A percentile compares a stretch with the other conserved stretches of the same genome.
Evolutionary conservation across 805 yeast genomes (phyloP).

Genomic region (Ogataea allantospora): DNA sequence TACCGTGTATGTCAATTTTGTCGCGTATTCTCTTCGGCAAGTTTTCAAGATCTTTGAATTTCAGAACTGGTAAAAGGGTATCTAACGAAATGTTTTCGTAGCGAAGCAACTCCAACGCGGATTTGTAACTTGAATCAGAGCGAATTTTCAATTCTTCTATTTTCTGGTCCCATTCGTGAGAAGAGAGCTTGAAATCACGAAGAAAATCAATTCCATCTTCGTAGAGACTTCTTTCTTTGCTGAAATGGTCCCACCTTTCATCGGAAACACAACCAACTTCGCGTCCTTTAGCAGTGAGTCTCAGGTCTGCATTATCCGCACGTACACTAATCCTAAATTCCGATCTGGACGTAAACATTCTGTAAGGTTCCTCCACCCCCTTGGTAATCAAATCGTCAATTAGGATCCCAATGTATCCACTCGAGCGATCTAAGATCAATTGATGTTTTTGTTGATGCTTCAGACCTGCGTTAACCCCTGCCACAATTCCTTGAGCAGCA

Average conservation of each 20-base stretch:
- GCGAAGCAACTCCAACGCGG: constrained; percentile 72
- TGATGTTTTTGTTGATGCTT: constrained; percentile 39
- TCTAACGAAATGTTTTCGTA: constrained; percentile 43
- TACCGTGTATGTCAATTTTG: constrained; percentile 74
- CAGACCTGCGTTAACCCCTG: constrained; percentile 94
- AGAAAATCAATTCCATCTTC: constrained; percentile 46
- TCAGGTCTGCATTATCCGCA: constrained; percentile 88
- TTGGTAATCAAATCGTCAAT: constrained; percentile 92
- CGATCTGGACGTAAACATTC: constrained; percentile 96
- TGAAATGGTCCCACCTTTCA: constrained; percentile 51
- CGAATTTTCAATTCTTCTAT: constrained; percentile 49
- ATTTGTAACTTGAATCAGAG: constrained; percentile 50
- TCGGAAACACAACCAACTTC: constrained; percentile 64
- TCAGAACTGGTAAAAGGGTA: constrained; percentile 38
- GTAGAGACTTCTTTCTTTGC: constrained; percentile 43
- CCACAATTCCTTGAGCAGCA: constrained; percentile 92
- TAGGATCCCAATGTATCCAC: constrained; percentile 89
- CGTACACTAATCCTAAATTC: constrained; percentile 89
- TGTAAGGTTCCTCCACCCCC: constrained; percentile 95
- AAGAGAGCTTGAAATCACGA: constrained; percentile 44
- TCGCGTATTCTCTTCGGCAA: constrained; percentile 48
- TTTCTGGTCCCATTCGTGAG: constrained; percentile 60
- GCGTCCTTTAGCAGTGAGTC: constrained; percentile 73
- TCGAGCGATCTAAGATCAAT: constrained; percentile 64
- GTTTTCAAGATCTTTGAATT: constrained; percentile 22